Evolutionary conservation across 1,284 basidiomycete genomes (phyloP).

Genomic region (Moesziomyces sp.): DNA sequence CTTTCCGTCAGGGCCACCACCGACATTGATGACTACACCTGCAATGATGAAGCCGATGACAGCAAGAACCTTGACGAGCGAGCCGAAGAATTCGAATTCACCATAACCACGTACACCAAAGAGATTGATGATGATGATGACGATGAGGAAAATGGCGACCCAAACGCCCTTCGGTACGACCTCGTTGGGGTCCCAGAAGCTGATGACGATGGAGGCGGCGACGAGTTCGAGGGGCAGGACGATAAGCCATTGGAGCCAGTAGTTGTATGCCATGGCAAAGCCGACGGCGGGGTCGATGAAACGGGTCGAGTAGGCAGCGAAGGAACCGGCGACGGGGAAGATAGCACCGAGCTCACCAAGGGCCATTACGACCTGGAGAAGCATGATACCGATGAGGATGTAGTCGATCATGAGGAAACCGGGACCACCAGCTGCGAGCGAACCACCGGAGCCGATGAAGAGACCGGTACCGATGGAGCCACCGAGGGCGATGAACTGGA

Average conservation of each 20-base stretch:
- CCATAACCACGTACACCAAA: conserved; percentile 66
- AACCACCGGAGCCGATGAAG: conserved; percentile 70
- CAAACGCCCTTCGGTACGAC: conserved; percentile 54
- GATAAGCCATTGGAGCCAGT: conserved; percentile 65
- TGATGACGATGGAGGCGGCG: conserved; percentile 62
- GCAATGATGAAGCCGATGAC: conserved; percentile 64
- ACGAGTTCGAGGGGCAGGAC: conserved; percentile 62
- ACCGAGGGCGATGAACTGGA: conserved; percentile 62
- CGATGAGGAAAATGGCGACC: conserved; percentile 56
- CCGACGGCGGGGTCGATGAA: conserved; percentile 65
- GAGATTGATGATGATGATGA: conserved; percentile 60
- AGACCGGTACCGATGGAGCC: conserved; percentile 71
- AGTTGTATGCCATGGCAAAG: conserved; percentile 65
- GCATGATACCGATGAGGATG: conserved; percentile 62
- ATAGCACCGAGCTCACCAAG: conserved; percentile 63
- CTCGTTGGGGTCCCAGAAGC: conserved; percentile 59
- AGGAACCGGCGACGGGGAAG: conserved; percentile 64
- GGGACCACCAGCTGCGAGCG: conserved; percentile 71
- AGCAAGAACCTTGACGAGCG: conserved; percentile 63
- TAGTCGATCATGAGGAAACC: conserved; percentile 68
- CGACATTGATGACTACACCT: conserved; percentile 62
- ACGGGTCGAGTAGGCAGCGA: conserved; percentile 63
- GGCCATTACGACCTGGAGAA: conserved; percentile 69
- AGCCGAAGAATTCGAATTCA: conserved; percentile 61
- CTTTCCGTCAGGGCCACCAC: conserved; percentile 53